Evolutionary conservation across 441 rosid species (phyloP).

Genomic region (Populus hybrid): DNA sequence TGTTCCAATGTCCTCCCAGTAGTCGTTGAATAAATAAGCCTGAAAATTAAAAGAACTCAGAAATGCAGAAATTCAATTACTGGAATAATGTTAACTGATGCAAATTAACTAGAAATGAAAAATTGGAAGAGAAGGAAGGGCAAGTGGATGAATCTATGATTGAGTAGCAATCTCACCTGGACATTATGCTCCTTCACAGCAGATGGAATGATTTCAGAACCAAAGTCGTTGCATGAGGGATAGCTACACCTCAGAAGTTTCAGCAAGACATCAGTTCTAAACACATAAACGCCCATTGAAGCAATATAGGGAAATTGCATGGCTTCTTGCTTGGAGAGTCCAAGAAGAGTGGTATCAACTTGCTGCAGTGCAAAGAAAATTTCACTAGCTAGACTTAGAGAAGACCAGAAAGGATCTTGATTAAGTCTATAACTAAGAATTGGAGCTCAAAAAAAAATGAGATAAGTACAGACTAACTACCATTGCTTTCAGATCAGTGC

Average conservation of each 20-base stretch:
- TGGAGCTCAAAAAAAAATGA: neutral
- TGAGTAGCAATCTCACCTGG: slow-evolving; percentile 41
- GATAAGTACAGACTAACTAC: slow-evolving; percentile 28
- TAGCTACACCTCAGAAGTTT: slow-evolving; percentile 45
- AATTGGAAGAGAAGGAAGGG: neutral
- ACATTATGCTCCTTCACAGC: slow-evolving; percentile 62
- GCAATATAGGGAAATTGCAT: slow-evolving; percentile 64
- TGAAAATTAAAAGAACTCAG: slow-evolving; percentile 10
- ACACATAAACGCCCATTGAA: slow-evolving; percentile 87
- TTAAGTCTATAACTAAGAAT: neutral
- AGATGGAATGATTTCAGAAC: slow-evolving; percentile 57
- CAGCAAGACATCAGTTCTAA: slow-evolving; percentile 41
- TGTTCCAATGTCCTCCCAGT: slow-evolving; percentile 30
- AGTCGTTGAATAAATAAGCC: slow-evolving; percentile 40
- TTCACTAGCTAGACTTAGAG: slow-evolving; percentile 7
- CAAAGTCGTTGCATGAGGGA: slow-evolving; percentile 56
- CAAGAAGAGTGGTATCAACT: slow-evolving; percentile 73
- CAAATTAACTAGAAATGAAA: neutral
- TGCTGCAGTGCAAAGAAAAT: slow-evolving; percentile 41
- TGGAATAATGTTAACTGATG: neutral
- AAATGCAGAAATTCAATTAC: neutral
- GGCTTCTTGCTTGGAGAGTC: slow-evolving; percentile 63
- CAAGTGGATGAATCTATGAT: neutral
- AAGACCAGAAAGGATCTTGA: neutral
- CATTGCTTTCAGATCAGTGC: slow-evolving; percentile 54